These are phyloP conservation scores for Cronartium quercuum DNA, from an alignment of 1,284 basidiomycete genomes.

Conservation along the genomic window DNA sequence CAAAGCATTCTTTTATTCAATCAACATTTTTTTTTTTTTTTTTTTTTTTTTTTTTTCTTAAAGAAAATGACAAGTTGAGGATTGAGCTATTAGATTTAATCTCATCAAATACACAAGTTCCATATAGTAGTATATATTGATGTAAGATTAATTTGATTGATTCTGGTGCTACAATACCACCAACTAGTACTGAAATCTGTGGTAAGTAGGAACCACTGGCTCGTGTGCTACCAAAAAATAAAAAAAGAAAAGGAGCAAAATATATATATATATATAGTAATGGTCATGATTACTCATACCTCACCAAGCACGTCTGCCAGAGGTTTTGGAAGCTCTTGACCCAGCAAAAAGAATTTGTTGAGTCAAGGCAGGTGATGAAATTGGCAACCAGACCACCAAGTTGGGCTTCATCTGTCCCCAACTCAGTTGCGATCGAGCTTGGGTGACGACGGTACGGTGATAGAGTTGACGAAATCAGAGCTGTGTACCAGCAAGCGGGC, in stretches of 20 bases:
- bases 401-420: not conserved
- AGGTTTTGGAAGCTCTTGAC: conserved; percentile 15
- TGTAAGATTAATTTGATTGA: conserved; percentile 94
- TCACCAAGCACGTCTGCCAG: conserved; percentile 66
- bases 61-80: not conserved
- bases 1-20: not conserved
- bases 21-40: not conserved
- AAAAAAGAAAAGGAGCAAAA: not conserved
- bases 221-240: conserved; percentile 50
- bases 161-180: conserved; percentile 93
- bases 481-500: conserved; percentile 16
- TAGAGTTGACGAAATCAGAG: conserved; percentile 6
- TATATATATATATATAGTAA: not conserved
- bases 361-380: no score
- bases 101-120: conserved; percentile 78
- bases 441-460: conserved; percentile 36
- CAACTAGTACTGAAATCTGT: conserved; percentile 84
- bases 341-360: not conserved
- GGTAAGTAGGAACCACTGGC: conserved; percentile 73
- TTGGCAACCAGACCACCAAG: not conserved
- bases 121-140: conserved; percentile 87
- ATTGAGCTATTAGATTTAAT: conserved; percentile 54
- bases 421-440: not conserved
- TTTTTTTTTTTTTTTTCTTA: not conserved
- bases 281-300: conserved; percentile 58